Evolutionary conservation across 257 asterid genomes (phyloP).

Genomic region (Rhazya stricta): DNA sequence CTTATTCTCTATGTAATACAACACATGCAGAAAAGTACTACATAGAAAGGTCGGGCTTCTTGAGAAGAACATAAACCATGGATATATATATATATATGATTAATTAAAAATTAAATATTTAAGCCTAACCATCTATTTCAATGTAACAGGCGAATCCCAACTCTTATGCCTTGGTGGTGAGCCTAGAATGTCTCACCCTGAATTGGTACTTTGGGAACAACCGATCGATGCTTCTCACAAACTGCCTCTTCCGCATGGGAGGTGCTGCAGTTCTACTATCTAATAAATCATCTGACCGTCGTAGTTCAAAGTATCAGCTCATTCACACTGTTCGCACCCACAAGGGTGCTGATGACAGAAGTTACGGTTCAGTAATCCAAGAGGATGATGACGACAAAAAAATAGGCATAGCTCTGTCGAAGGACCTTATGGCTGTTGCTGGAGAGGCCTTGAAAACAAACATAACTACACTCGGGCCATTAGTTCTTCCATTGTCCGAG

Average conservation of each 20-base stretch:
- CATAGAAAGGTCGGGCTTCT: too few species aligned
- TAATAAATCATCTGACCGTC: constrained; percentile 16
- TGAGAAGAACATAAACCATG: too few species aligned
- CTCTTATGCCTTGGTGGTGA: constrained; percentile 28
- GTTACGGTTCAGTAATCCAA: constrained; percentile 21
- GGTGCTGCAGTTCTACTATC: constrained; percentile 32
- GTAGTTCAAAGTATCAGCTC: constrained; percentile 24
- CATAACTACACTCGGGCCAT: constrained; percentile 29
- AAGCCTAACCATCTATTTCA: too few species aligned
- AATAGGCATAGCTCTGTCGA: constrained; percentile 24
- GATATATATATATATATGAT: too few species aligned
- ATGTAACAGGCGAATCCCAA: constrained; percentile 26
- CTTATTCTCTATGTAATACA: too few species aligned
- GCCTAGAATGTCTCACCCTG: constrained; percentile 15
- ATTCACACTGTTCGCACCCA: constrained; percentile 28
- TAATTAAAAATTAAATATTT: too few species aligned
- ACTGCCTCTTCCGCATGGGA: constrained; percentile 32
- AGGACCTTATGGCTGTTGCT: constrained; percentile 23
- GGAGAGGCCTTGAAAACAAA: constrained; percentile 29
- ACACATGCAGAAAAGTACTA: too few species aligned
- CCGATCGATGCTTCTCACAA: constrained; percentile 31
- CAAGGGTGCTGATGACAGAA: constrained; percentile 29
- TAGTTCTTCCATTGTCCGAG: constrained; percentile 35
- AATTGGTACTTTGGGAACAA: constrained; percentile 28
- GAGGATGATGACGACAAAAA: constrained; percentile 21